Evolutionary conservation across 225 moss, liverwort and hornwort genomes (phyloP), one percentile per base, ranked within the genome.

Genomic region (Lunularia cruciata): DNA sequence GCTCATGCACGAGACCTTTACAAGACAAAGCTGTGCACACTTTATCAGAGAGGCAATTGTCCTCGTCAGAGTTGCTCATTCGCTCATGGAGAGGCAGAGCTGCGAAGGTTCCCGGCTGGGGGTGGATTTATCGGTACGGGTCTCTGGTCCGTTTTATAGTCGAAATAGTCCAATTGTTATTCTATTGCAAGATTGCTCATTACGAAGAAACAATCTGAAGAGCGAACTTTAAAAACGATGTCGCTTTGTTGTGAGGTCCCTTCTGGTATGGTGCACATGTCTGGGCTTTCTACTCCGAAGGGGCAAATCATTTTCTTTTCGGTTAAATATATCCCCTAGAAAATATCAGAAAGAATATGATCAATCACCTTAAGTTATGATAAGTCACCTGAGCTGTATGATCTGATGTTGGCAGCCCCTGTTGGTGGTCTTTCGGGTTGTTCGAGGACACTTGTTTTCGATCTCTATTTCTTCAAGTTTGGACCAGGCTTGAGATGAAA

Each of bases 21-120:
- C 90, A 96, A 96, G 86, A 96, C 95, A 76, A 96, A 96, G 90
- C 88, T 96, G 73, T 96, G 95, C 81, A 96, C 95, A 42, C 76
- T 96, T 56, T 92, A 33, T 78, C 92, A 96, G 73, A 87, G 88
- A 79, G 95, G 95, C 55, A 78, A 92, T 78, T 96, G 95, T 85
- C 95, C 95, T 73, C 92, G 95, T 31, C 92, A 90, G 74, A 92
- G 87, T 84, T 96, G 95, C 87, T 96, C 95, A 59, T 96, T 96
- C 84, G 95, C 95, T 63, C 95, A 96, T 77, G 95, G 95, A 83
- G 90, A 85, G 55, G 86, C 88, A 64, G 95, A 96, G 79, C 95
- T 96, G 48, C 92, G 95, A 47, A 87, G 88, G 80, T 90, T 87
- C 79, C 88, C 90, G 75, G 95, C 90, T 80, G 88, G 86, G 75